Base-by-base conservation (phyloP, 78 protist genomes). In the Cavenderia fasciculata region DNA sequence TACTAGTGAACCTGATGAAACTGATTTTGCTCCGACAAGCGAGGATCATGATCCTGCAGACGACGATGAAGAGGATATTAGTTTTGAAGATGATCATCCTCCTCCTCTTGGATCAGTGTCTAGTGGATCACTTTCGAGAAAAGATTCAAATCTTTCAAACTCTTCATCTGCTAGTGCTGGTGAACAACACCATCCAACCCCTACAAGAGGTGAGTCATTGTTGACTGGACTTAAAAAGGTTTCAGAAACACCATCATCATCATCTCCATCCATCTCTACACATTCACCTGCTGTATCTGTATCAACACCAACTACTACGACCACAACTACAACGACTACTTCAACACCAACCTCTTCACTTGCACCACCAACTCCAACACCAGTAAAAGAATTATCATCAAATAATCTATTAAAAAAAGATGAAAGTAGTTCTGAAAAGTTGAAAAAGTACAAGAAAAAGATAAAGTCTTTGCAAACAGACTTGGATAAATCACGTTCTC, bases 1-100 rank as follows among this genome's bases (percentile, higher is more conserved):
- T 68, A 65, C 68, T 65, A 82, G 90, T 82, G 90, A 82, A 57
- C 90, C 90, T 46, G 90, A 82, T 41, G 77, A 65, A 82, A 82
- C 90, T 43, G 90, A 82, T 68, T 63, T 63, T 3, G 38, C 33
- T 63, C 72, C 47, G n/a, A 36, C 73, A 8, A 54, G 70, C 31
- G 54, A 38, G 5, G 74, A 66, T 23, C 76, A 82, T 82, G 76
- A 68, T 57, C 68, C 90, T 27, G 90, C 10, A n/a, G 29, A 36
- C 12, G 47, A 79, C 29, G 90, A 54, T 34, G 88, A 82, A 57
- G 90, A 82, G 8, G 77, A 69, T 33, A 70, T 68, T 57, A 72
- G 74, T 46, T 82, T 82, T 68, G 90, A 82, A 31, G 90, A 82
- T 31, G 90, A 82, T 43, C 59, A 52, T 11, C 14, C 27, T 12